Percentiles rank a stretch among this genome's conserved stretches.
phyloP scores from a whole-genome alignment of 148 eudicot species.

The Linanthus parryae region DNA sequence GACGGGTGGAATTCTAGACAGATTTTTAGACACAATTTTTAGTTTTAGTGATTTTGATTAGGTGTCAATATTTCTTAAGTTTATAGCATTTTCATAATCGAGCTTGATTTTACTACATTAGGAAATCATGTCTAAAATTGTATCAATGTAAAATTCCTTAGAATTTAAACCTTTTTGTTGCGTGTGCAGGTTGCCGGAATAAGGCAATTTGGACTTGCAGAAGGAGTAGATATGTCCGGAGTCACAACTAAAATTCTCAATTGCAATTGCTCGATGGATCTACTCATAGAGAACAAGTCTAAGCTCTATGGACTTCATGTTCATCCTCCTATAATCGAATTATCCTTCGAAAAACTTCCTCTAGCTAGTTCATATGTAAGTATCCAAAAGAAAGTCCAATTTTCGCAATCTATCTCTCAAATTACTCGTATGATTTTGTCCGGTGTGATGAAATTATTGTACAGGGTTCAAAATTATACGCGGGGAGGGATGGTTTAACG shows the following conservation, averaged over 20 bases:
- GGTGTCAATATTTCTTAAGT: no score
- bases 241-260: constrained; percentile 49
- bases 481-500: constrained; percentile 27
- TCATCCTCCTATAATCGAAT: constrained; percentile 28
- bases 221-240: constrained; percentile 58
- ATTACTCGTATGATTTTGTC: no score
- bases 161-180: no score
- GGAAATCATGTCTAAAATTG: no score
- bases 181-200: constrained; percentile 30
- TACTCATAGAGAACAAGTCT: constrained; percentile 43
- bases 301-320: constrained; percentile 47
- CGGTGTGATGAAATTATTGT: no score
- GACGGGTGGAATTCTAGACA: no score
- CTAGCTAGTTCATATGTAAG: constrained; percentile 46
- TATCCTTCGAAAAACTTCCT: constrained; percentile 34
- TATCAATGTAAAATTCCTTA: no score
- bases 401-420: background rate
- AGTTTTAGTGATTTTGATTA: no score
- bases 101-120: no score
- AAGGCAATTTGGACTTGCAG: constrained; percentile 33
- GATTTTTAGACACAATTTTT: no score
- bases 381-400: background rate
- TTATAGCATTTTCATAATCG: no score
- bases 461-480: constrained; percentile 39
- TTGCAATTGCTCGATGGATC: constrained; percentile 35